phyloP scores from a whole-genome alignment of 1,139 yeast genomes.

The Candida pseudoviswanathii region DNA sequence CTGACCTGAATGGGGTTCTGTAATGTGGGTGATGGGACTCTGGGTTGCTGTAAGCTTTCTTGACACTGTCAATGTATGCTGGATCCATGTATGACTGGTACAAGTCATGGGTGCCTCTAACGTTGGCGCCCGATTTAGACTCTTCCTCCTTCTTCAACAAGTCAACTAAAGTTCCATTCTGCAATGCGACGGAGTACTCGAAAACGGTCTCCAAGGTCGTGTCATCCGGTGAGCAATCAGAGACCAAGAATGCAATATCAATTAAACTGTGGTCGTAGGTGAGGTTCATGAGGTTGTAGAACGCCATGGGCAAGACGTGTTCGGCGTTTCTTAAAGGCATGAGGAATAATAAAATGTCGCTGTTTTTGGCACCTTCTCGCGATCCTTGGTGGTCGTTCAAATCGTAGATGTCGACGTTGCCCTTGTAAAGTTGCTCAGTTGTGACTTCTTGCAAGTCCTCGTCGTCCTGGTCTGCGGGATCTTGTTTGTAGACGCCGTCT shows the following conservation, averaged over 20 bases:
- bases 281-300: slow-evolving; percentile 80
- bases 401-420: slow-evolving; percentile 61
- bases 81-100: slow-evolving; percentile 72
- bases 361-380: slow-evolving; percentile 52
- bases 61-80: slow-evolving; percentile 58
- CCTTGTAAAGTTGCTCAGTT: slow-evolving; percentile 25
- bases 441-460: slow-evolving; percentile 9
- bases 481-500: slow-evolving; percentile 31
- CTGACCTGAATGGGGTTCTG: slow-evolving; percentile 71
- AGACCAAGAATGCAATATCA: slow-evolving; percentile 82
- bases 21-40: slow-evolving; percentile 58
- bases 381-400: slow-evolving; percentile 59
- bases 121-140: slow-evolving; percentile 24
- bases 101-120: slow-evolving; percentile 59
- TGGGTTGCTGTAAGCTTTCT: slow-evolving; percentile 62
- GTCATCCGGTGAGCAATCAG: slow-evolving; percentile 81
- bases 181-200: slow-evolving; percentile 66
- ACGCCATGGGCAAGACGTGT: slow-evolving; percentile 76
- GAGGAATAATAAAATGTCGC: slow-evolving; percentile 68
- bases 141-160: slow-evolving; percentile 47
- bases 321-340: slow-evolving; percentile 86
- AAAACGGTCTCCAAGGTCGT: slow-evolving; percentile 68
- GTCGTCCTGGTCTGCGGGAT: not conserved
- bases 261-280: slow-evolving; percentile 81
- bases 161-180: slow-evolving; percentile 65